Evolutionary conservation across 1,139 yeast species (phyloP).

Genomic region (Blastobotrys aristatus): DNA sequence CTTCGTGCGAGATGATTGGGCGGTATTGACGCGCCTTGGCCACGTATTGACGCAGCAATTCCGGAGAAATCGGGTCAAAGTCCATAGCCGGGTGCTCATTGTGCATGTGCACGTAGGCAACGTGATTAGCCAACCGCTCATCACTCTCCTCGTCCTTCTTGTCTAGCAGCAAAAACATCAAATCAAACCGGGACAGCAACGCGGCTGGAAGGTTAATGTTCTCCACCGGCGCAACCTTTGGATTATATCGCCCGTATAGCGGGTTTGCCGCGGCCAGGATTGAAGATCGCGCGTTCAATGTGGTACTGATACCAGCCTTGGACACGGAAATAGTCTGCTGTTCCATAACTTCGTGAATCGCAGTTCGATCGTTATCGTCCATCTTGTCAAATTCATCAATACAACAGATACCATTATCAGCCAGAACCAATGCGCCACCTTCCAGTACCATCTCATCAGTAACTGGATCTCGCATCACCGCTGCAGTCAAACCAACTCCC

Average conservation of each 20-base stretch:
- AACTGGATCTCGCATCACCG: conserved; percentile 97
- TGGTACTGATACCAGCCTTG: conserved; percentile 96
- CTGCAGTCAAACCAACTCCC: conserved; percentile 98
- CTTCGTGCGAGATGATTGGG: conserved; percentile 82
- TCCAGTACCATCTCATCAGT: conserved; percentile 98
- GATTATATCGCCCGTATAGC: conserved; percentile 89
- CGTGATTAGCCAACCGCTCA: conserved; percentile 85
- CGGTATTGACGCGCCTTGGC: conserved; percentile 80
- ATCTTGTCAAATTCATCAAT: conserved; percentile 98
- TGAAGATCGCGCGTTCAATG: conserved; percentile 92
- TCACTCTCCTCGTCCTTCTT: conserved; percentile 76
- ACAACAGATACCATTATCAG: conserved; percentile 98
- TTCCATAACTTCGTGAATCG: conserved; percentile 99
- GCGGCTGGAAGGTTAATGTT: conserved; percentile 98
- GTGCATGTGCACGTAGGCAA: conserved; percentile 93
- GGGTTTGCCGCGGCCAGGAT: conserved; percentile 98
- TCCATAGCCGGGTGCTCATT: conserved; percentile 77
- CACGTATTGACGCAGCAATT: conserved; percentile 80
- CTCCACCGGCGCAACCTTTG: conserved; percentile 84
- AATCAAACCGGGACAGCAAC: conserved; percentile 87
- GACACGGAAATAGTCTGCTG: conserved; percentile 97
- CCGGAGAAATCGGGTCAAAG: conserved; percentile 71
- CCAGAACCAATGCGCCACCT: conserved; percentile 96
- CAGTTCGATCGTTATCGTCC: conserved; percentile 97
- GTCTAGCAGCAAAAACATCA: conserved; percentile 81